Evolutionary conservation across 441 rosid genomes (phyloP).

Genomic region (Mallotus repandus): DNA sequence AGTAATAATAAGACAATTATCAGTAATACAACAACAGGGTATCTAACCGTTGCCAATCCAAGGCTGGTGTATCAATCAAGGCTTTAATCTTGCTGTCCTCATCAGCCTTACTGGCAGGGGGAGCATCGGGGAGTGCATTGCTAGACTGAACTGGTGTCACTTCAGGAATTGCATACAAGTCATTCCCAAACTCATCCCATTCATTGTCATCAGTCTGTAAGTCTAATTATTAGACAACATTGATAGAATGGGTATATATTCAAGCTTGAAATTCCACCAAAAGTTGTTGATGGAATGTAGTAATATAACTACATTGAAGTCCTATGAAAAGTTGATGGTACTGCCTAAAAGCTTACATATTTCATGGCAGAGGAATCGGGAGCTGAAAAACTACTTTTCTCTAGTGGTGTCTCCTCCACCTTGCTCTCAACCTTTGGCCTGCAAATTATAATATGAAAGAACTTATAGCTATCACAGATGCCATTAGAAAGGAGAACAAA

Average conservation of each 20-base stretch:
- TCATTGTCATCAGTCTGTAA: conserved; percentile 74
- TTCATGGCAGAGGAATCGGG: conserved; percentile 54
- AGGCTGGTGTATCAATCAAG: conserved; percentile 87
- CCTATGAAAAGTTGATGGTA: neutral
- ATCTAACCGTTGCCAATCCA: conserved; percentile 98
- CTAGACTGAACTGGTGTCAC: conserved; percentile 49
- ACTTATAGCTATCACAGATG: conserved; percentile 31
- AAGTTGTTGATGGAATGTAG: neutral
- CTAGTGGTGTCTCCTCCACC: conserved; percentile 46
- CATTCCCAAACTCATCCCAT: conserved; percentile 98
- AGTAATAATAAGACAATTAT: neutral
- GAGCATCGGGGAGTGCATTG: conserved; percentile 49
- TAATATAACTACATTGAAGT: neutral
- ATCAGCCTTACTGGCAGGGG: conserved; percentile 73
- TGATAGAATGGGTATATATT: neutral
- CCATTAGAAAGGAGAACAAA: conserved; percentile 4
- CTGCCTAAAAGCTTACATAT: conserved; percentile 50
- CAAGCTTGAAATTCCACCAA: neutral
- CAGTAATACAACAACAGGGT: conserved; percentile 7
- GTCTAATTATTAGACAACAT: conserved; percentile 21
- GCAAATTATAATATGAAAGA: conserved; percentile 31
- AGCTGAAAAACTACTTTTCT: conserved; percentile 46
- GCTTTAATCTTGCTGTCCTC: conserved; percentile 96
- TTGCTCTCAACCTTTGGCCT: conserved; percentile 66
- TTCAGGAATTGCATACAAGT: conserved; percentile 88